phyloP scores from a whole-genome alignment of 169 alveolate species.

The Theileria parva region DNA sequence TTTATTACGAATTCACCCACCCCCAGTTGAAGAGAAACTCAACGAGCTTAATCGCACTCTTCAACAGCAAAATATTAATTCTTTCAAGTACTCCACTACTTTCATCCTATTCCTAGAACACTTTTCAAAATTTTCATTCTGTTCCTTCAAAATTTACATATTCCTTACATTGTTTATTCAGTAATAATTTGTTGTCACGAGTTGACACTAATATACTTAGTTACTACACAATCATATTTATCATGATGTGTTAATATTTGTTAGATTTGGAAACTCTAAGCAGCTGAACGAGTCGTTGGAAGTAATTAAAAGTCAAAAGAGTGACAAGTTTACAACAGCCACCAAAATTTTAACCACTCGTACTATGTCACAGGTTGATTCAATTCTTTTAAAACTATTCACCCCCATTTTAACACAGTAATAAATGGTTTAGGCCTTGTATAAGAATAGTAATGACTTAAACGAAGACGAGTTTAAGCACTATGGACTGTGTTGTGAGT shows the following conservation, averaged over 20 bases:
- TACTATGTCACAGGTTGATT: constrained; percentile 93
- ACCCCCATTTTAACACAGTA: background rate
- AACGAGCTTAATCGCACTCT: constrained; percentile 85
- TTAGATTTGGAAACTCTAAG: constrained; percentile 80
- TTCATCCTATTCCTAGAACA: background rate
- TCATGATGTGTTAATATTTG: too few relatives aligned
- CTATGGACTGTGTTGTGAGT: constrained; percentile 98
- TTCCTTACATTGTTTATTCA: background rate
- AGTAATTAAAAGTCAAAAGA: constrained; percentile 79
- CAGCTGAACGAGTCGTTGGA: constrained; percentile 88
- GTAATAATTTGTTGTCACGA: constrained; percentile 51
- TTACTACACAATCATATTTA: background rate
- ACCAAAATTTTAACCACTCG: constrained; percentile 90
- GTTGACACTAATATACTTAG: constrained; percentile 26
- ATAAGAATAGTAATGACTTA: constrained; percentile 44
- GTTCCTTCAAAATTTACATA: background rate
- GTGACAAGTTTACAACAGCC: constrained; percentile 85
- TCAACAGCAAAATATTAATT: constrained; percentile 31
- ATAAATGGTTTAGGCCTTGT: constrained; percentile 35
- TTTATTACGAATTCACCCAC: constrained; percentile 93
- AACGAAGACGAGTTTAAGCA: constrained; percentile 61
- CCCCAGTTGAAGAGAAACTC: constrained; percentile 91
- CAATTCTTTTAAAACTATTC: constrained; percentile 28
- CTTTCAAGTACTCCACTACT: constrained; percentile 21
- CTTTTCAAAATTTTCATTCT: too few relatives aligned